Conservation (phyloP, 208 protist genomes). For the Trypanosoma melophagium region DNA sequence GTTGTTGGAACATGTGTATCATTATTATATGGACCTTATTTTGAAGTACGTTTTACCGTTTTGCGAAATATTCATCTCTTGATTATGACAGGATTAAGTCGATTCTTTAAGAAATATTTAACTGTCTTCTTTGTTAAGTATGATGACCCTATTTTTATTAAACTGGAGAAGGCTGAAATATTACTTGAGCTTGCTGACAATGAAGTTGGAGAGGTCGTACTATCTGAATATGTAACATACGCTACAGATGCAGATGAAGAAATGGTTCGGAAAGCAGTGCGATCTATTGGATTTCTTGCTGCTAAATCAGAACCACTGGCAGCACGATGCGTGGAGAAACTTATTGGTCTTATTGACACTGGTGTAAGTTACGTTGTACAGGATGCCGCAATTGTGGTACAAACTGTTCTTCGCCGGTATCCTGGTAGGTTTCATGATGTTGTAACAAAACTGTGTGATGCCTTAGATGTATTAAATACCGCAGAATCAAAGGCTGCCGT, state of each 20-base stretch:
- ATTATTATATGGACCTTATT: constrained; percentile 67
- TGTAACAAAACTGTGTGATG: constrained; percentile 93
- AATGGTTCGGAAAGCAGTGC: constrained; percentile 95
- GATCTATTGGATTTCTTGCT: constrained; percentile 95
- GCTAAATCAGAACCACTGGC: constrained; percentile 94
- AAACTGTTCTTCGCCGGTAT: constrained; percentile 97
- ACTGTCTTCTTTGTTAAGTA: constrained; percentile 98
- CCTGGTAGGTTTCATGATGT: constrained; percentile 92
- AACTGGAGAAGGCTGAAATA: constrained; percentile 98
- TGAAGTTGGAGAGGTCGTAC: constrained; percentile 83
- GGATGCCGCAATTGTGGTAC: constrained; percentile 97
- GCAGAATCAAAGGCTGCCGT: constrained; percentile 96
- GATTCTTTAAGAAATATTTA: constrained; percentile 73
- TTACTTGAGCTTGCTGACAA: constrained; percentile 94
- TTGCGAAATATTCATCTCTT: constrained; percentile 98
- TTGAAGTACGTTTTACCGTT: constrained; percentile 97
- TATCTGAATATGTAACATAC: constrained; percentile 95
- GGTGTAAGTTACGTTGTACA: constrained; percentile 97
- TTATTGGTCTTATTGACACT: constrained; percentile 94
- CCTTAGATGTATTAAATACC: constrained; percentile 95
- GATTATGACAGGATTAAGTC: constrained; percentile 81
- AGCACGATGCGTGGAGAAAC: constrained; percentile 90
- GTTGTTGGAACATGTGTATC: constrained; percentile 90
- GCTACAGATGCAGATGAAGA: constrained; percentile 95
- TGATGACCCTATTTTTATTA: constrained; percentile 99